Evolutionary conservation across 352 stramenopile species (phyloP), one percentile per base, ranked within the genome.

Genomic region (Phytophthora kernoviae): DNA sequence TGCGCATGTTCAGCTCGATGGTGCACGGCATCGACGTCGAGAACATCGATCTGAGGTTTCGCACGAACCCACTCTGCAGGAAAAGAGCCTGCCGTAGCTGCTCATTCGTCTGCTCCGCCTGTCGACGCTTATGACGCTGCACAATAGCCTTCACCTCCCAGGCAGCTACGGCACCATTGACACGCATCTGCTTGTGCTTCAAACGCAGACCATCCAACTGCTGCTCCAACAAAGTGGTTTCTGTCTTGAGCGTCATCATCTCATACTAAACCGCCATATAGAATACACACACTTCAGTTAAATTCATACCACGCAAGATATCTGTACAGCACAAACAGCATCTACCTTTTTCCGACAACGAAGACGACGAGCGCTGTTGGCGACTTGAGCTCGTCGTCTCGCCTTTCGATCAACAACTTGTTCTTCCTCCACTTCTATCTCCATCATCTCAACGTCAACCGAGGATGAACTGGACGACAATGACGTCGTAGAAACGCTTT

Each of bases 111-210:
- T 50, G 24, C 50, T 76, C 67, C 1, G 62, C 49, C 12, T 79
- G 66, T 22, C 69, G 70, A 0, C 72, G 69, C 50, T 80, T 77
- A 43, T 69, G 66, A 1, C 73, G 59, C 46, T 84, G 69, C 0
- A 62, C 58, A 44, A 81, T 81, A 8, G 72, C 75, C 5, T 49
- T 61, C 33, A 81, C 75, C 51, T 81, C 72, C 72, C 66, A 84
- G 32, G 65, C 68, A 9, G 71, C 68, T 1, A 72, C 60, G 0
- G 59, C 58, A 14, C 53, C 46, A 46, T 67, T 53, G 3, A 54
- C 53, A 8, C 58, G 68, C 45, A 46, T 54, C n/a, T 73, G 58
- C 21, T 79, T 79, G 62, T 84, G 75, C 21, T 65, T 70, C 10
- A 33, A 66, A 0, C 74, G 65, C 24, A 84, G 42, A 4, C 54